Base-by-base conservation (phyloP, 208 protist genomes). In the Trypanosoma theileri region DNA sequence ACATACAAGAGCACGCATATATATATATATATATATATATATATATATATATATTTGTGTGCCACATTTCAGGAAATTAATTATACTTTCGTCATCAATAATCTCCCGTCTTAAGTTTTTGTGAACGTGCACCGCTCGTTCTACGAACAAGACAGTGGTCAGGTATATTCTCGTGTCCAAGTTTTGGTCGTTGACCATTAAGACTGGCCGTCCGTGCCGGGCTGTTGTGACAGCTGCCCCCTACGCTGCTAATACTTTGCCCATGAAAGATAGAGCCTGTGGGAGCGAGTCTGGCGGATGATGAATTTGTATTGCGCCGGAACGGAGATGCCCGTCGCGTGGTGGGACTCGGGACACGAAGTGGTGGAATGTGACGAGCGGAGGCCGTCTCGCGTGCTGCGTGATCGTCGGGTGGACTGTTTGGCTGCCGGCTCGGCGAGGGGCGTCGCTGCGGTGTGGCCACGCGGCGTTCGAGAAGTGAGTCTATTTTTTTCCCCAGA, bases 401-500 rank as follows among this genome's bases (percentile, higher is more conserved):
- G 50, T 72, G 44, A 14, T 44, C 26, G 24, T 68, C 63, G 24
- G 67, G 66, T 13, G 58, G 44, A 52, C 65, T 68, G 10, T 64
- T 76, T 28, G 59, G 13, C 17, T 66, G 54, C 12, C 82, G 75
- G 40, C 72, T 71, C 0, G 85, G 81, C 31, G 89, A 86, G n/a
- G 85, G 61, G 4, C 80, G 66, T 4, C 82, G 85, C 0, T 66
- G 69, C 26, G 68, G 74, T 10, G 75, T 84, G 3, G 75, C 52
- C 0, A 58, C 13, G 60, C 65, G 62, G n/a, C 54, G 69, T 19
- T 82, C 81, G 31, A 64, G 31, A 9, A 96, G 55, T 4, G 71
- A 58, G 69, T 96, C 91, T 3, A 96, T 66, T 66, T 92, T 93
- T 12, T 88, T 89, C 16, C 89, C 91, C 8, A 96, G 78, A 59